Evolutionary conservation across 2,329 filamentous ascomycete species (phyloP), one percentile per base, ranked within the genome.

Genomic region (Teratosphaeriaceae sp.): DNA sequence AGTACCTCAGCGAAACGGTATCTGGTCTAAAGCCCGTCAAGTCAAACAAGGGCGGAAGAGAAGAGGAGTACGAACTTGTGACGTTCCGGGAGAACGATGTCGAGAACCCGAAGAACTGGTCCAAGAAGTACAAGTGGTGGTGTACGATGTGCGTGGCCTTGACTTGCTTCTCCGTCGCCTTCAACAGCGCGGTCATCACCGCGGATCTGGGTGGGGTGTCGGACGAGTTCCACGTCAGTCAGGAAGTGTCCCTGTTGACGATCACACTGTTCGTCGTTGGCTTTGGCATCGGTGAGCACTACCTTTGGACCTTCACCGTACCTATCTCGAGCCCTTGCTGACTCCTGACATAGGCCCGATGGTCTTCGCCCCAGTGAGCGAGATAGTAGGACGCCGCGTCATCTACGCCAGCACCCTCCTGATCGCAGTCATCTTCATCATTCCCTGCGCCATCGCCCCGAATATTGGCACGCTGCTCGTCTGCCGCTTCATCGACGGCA

Each of bases 91-190:
- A 81, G 2, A 69, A 80, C 58, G 61, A 64, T 21, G 49, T 51
- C 9, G 55, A 47, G 9, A 79, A 82, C 45, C 79, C 80, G 0
- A 61, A 74, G 49, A 84, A 84, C 56, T 84, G 79, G 79, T 52
- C 68, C 2, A 52, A 52, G 1, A 45, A 45, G 7, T 66, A 65
- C 50, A 78, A 75, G 56, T 68, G 68, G 52, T 52, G 63, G 37
- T 58, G 57, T 34, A 95, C 88, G 19, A 88, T 94, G 82, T 79
- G 87, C 13, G 86, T 94, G 0, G 84, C 88, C 0, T 23, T 69
- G 0, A 70, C 68, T 1, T 72, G 69, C 51, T 71, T 72, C 45
- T 65, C 65, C 3, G 66, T 72, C 3, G 69, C 69, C 1, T 68
- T 72, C 1, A 69, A 70, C 20, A 62, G 77, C 2, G 53, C 54